Conservation (phyloP, 2,329 filamentous ascomycete species). For the Spiromastix sp. region DNA sequence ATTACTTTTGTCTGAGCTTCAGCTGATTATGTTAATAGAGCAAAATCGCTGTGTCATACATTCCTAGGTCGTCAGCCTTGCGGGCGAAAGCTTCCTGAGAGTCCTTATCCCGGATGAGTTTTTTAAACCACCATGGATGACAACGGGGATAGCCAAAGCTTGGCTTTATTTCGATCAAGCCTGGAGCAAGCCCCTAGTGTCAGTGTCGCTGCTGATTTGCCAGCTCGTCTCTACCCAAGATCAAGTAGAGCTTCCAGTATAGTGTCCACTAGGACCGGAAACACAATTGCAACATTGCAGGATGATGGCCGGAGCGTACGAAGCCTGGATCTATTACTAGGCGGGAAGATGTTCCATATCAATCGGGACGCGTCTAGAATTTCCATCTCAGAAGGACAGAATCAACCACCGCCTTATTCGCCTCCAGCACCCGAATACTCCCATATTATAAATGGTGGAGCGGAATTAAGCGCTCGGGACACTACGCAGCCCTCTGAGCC, state of each 20-base stretch:
- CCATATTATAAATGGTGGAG: background rate
- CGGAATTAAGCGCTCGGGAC: background rate
- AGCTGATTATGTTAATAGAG: no score
- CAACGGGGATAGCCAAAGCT: no score
- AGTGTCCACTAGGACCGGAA: constrained; percentile 19
- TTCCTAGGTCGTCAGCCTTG: no score
- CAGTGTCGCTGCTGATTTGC: constrained; percentile 1
- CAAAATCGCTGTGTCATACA: no score
- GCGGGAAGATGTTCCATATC: constrained; percentile 20
- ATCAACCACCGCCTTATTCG: constrained; percentile 14
- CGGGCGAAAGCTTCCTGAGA: no score
- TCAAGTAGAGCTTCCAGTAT: constrained; percentile 22
- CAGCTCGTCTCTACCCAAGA: constrained; percentile 4
- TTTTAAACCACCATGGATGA: no score
- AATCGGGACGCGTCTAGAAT: constrained; percentile 22
- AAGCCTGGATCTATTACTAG: constrained; percentile 21
- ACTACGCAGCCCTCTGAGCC: background rate
- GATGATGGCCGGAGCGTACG: constrained; percentile 15
- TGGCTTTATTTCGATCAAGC: no score
- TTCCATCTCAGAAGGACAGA: constrained; percentile 13
- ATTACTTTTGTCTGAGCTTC: no score
- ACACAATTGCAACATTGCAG: constrained; percentile 19
- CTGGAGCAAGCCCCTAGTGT: background rate
- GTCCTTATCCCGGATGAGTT: no score
- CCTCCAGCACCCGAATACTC: constrained; percentile 4